phyloP scores from a whole-genome alignment of 2,329 filamentous ascomycete genomes.

The Aspergillus quadricinctus region DNA sequence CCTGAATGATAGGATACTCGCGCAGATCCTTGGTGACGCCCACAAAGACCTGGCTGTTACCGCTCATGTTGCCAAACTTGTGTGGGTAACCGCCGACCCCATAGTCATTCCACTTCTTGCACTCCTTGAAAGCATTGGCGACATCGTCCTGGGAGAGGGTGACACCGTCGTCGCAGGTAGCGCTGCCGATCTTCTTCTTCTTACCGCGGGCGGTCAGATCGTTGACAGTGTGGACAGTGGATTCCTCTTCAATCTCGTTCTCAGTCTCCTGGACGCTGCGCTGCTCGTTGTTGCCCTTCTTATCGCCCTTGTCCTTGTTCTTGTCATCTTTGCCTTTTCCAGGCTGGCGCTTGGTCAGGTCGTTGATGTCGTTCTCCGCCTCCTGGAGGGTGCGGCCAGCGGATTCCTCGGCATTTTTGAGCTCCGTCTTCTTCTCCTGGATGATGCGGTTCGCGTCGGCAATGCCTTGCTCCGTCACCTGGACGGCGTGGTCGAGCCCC shows the following conservation, averaged over 20 bases:
- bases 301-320: not conserved
- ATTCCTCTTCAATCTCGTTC: not conserved
- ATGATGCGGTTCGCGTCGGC: no score
- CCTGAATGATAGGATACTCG: constrained; percentile 7
- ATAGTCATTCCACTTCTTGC: constrained; percentile 3
- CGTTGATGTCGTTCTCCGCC: no score
- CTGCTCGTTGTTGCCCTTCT: not conserved
- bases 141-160: constrained; percentile 8
- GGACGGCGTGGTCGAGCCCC: no score
- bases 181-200: constrained; percentile 9
- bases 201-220: constrained; percentile 7
- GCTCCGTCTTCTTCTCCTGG: no score
- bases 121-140: constrained; percentile 3
- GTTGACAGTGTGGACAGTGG: constrained; percentile 2
- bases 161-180: constrained; percentile 5
- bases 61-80: not conserved
- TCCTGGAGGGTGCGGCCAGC: no score
- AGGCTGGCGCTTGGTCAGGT: constrained; percentile 1
- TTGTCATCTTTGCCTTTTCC: constrained; percentile 1
- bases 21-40: constrained; percentile 8
- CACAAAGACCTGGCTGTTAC: constrained; percentile 2
- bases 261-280: constrained; percentile 1
- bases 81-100: not conserved
- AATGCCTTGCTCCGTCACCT: no score
- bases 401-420: no score